These are phyloP conservation scores for Diaporthe citri DNA, from an alignment of 2,329 filamentous ascomycete species.

Conservation along the genomic window DNA sequence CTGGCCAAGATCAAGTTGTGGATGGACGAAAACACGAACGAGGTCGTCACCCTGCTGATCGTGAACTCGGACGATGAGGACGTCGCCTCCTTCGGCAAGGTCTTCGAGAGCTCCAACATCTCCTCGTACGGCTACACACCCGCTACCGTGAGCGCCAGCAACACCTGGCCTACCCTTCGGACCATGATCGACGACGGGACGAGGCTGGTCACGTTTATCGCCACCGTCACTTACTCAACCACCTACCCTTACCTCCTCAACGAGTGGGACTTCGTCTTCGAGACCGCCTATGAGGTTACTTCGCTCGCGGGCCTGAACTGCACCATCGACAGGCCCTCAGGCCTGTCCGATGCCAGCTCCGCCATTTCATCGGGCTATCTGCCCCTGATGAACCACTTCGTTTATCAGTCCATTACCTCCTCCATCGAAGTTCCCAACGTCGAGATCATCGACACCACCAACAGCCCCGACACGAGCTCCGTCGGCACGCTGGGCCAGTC, in stretches of 20 bases:
- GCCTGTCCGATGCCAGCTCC: conserved; percentile 59
- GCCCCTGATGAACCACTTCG: conserved; percentile 85
- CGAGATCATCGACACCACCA: conserved; percentile 72
- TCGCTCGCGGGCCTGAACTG: conserved; percentile 77
- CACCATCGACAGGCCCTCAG: conserved; percentile 73
- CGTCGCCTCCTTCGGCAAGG: conserved; percentile 65
- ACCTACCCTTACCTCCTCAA: conserved; percentile 70
- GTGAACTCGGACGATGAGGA: conserved; percentile 76
- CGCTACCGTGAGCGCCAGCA: conserved; percentile 54
- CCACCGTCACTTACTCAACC: conserved; percentile 59
- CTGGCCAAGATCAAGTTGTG: conserved; percentile 73
- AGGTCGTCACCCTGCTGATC: conserved; percentile 80
- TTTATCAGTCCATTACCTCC: conserved; percentile 68
- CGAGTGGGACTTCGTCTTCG: conserved; percentile 78
- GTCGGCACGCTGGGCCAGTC: conserved; percentile 68
- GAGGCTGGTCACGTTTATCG: conserved; percentile 78
- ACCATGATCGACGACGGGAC: conserved; percentile 74
- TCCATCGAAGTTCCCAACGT: conserved; percentile 72
- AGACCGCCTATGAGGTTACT: conserved; percentile 77
- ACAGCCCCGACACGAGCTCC: conserved; percentile 67
- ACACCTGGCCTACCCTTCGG: conserved; percentile 79
- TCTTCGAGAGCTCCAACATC: conserved; percentile 71
- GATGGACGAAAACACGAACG: conserved; percentile 78
- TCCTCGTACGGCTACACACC: conserved; percentile 71
- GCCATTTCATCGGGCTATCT: conserved; percentile 72